phyloP scores from a whole-genome alignment of 805 yeast genomes.

The Suhomyces sp. region DNA sequence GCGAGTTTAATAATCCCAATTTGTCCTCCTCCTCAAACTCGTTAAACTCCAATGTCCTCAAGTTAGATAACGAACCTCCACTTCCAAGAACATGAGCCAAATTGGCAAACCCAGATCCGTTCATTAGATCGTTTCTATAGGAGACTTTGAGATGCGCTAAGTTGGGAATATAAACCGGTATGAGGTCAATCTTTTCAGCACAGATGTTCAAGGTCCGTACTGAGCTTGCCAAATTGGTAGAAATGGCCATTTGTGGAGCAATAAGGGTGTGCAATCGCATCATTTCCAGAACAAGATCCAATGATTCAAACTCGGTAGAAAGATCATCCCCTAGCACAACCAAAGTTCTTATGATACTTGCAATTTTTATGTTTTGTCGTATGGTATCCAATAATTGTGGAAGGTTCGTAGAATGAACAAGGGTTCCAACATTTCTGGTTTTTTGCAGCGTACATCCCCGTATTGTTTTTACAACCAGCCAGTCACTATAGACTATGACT shows the following conservation, averaged over 20 bases:
- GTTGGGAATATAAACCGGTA: constrained; percentile 7
- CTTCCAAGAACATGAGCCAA: constrained; percentile 10
- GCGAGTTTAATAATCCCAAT: constrained; percentile 16
- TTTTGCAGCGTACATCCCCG: constrained; percentile 10
- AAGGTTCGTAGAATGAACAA: constrained; percentile 14
- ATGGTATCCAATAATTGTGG: constrained; percentile 14
- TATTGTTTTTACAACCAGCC: constrained; percentile 4
- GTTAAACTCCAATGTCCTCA: constrained; percentile 18
- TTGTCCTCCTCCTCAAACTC: constrained; percentile 11
- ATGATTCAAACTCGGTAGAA: too few relatives aligned
- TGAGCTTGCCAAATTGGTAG: too few relatives aligned
- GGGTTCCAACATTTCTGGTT: constrained; percentile 19
- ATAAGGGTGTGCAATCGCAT: too few relatives aligned
- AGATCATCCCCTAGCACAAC: too few relatives aligned
- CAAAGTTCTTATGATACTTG: constrained; percentile 11
- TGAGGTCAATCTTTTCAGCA: constrained; percentile 1
- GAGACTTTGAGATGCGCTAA: constrained; percentile 14
- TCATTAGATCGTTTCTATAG: constrained; percentile 7
- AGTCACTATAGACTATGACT: constrained; percentile 19
- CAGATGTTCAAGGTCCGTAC: constrained; percentile 2
- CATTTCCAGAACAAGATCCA: too few relatives aligned
- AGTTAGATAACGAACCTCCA: constrained; percentile 2
- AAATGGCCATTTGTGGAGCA: too few relatives aligned
- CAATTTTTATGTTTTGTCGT: constrained; percentile 11
- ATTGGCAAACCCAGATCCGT: not conserved